Conservation (phyloP, 2,329 filamentous ascomycete genomes). For the Hypoxylon sp. region DNA sequence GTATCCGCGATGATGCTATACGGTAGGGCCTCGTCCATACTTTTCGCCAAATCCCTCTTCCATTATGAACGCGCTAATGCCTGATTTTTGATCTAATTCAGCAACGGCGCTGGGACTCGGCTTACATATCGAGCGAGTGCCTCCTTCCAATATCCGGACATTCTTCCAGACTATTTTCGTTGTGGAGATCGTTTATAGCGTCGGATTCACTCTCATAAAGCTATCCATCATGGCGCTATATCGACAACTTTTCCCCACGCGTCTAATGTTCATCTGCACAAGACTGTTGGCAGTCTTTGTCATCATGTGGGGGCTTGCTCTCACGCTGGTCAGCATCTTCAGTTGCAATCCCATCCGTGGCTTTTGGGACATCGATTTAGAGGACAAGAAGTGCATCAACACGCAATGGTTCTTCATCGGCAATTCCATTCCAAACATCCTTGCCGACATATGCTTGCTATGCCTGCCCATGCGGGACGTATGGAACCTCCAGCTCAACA, state of each 20-base stretch:
- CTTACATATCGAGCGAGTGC: not conserved
- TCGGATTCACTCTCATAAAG: slow-evolving; percentile 5
- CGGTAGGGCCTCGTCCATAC: not conserved
- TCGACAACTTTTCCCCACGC: slow-evolving; percentile 13
- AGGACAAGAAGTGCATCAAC: slow-evolving; percentile 4
- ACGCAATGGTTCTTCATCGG: slow-evolving; percentile 11
- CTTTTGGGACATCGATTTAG: slow-evolving; percentile 10
- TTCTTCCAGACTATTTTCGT: slow-evolving; percentile 9
- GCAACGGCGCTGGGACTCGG: not conserved
- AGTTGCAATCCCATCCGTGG: slow-evolving; percentile 7
- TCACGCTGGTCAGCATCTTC: slow-evolving; percentile 6
- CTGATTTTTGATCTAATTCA: not conserved
- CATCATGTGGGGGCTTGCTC: not conserved
- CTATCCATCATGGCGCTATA: slow-evolving; percentile 10
- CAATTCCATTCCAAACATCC: slow-evolving; percentile 10
- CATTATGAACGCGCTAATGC: not conserved
- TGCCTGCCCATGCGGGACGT: slow-evolving; percentile 20
- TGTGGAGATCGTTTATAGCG: not conserved
- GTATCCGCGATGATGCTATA: slow-evolving; percentile 2
- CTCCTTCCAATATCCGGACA: not conserved
- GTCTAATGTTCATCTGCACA: not conserved
- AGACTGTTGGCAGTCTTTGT: not conserved
- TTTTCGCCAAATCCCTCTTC: not conserved
- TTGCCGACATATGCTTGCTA: slow-evolving; percentile 9
- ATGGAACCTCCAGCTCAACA: slow-evolving; percentile 6